phyloP scores from a whole-genome alignment of 1,284 basidiomycete species.

The Anthracocystis walkeri region DNA sequence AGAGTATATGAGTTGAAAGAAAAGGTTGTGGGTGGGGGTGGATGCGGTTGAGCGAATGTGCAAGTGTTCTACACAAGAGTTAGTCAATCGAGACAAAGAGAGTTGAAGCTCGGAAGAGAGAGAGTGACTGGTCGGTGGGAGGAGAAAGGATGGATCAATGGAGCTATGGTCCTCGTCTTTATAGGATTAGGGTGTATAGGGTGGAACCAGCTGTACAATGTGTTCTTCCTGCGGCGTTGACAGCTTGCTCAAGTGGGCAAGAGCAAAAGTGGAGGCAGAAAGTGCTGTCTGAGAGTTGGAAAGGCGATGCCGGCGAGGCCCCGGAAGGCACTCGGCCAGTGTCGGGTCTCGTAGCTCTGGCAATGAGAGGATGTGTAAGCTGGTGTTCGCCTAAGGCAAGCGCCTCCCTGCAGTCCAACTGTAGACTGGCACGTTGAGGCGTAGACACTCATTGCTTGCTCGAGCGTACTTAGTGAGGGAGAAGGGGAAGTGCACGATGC shows the following conservation, averaged over 20 bases:
- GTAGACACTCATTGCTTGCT: neutral
- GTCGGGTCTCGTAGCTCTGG: neutral
- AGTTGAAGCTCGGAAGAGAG: slow-evolving; percentile 37
- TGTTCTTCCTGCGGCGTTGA: neutral
- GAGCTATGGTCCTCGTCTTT: slow-evolving; percentile 4
- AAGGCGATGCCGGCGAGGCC: neutral
- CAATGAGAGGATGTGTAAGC: slow-evolving; percentile 39
- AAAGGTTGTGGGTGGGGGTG: neutral
- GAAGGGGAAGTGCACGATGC: neutral
- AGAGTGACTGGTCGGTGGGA: slow-evolving; percentile 26
- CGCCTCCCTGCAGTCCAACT: slow-evolving; percentile 12
- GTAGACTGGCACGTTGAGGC: slow-evolving; percentile 24
- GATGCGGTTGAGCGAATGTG: slow-evolving; percentile 42
- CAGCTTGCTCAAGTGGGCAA: slow-evolving; percentile 4
- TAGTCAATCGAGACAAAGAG: slow-evolving; percentile 24
- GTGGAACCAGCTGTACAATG: neutral
- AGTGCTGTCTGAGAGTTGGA: slow-evolving; percentile 2
- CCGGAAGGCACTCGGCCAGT: slow-evolving; percentile 22
- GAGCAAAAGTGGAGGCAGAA: slow-evolving; percentile 29
- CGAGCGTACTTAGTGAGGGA: slow-evolving; percentile 1
- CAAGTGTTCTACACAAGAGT: slow-evolving; percentile 11
- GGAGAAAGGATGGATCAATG: neutral
- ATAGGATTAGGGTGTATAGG: slow-evolving; percentile 17
- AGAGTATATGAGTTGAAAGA: neutral
- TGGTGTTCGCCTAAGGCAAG: slow-evolving; percentile 19